Percentiles rank a stretch among this genome's conserved stretches.
These are phyloP conservation scores for Microglena sp. DNA, from an alignment of 139 green algal species.

Conservation along the genomic window DNA sequence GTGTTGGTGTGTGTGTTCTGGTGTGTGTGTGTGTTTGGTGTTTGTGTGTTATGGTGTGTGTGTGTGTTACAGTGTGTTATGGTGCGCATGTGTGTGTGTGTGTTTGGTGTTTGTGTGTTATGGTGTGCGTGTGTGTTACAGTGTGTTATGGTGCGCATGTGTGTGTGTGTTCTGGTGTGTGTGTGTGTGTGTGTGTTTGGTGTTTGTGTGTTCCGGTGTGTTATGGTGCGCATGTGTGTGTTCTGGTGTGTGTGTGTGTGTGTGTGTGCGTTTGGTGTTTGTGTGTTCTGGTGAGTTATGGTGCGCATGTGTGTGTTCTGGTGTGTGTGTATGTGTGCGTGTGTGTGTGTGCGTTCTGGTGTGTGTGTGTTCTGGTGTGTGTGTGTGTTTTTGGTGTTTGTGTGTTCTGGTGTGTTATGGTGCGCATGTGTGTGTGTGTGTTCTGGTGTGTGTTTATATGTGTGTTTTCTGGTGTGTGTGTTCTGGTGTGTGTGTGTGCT, in stretches of 20 bases:
- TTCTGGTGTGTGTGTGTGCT: background rate
- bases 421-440: background rate
- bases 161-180: background rate
- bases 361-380: background rate
- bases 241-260: no score
- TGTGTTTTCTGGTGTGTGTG: background rate
- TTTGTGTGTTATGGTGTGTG: background rate
- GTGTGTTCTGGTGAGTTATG: background rate
- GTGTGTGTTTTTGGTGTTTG: background rate
- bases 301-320: background rate
- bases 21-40: no score
- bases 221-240: no score
- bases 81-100: no score
- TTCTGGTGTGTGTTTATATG: background rate
- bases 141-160: no score
- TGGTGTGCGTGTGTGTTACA: background rate
- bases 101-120: no score
- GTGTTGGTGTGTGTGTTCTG: no score
- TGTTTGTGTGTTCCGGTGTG: no score
- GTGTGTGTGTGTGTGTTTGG: conserved; percentile 6
- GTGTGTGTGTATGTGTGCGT: conserved; percentile 3
- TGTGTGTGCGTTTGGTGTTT: background rate
- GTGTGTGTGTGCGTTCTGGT: background rate
- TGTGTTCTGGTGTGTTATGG: background rate
- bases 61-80: conserved; percentile 8